phyloP scores from a whole-genome alignment of 768 basidiomycete genomes.

The Boletus pseudopeckii region DNA sequence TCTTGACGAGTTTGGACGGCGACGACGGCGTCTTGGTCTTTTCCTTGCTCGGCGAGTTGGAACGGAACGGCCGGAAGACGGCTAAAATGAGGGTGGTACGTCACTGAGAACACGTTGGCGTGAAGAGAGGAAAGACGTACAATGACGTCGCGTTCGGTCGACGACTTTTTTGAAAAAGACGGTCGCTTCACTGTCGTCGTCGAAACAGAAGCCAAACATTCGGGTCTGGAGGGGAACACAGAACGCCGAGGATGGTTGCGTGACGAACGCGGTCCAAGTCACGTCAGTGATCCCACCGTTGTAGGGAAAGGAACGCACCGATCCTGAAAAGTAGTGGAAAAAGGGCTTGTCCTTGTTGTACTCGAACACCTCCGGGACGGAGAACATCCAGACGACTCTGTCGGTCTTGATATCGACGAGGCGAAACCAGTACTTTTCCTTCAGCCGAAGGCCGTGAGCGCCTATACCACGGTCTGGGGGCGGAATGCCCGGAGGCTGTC shows the following conservation, averaged over 20 bases:
- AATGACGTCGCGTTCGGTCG: slow-evolving; percentile 46
- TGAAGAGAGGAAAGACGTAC: slow-evolving; percentile 12
- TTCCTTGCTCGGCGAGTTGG: slow-evolving; percentile 27
- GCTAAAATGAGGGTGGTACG: not conserved
- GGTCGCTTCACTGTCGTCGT: slow-evolving; percentile 58
- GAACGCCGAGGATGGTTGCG: not conserved
- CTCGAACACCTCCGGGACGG: slow-evolving; percentile 54
- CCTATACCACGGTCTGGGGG: slow-evolving; percentile 18
- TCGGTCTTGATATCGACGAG: slow-evolving; percentile 55
- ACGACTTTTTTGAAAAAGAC: slow-evolving; percentile 59
- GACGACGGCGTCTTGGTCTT: slow-evolving; percentile 35
- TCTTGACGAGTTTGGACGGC: slow-evolving; percentile 34
- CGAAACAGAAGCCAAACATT: slow-evolving; percentile 54
- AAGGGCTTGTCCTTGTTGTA: slow-evolving; percentile 87
- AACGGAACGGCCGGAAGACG: slow-evolving; percentile 29
- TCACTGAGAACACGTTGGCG: not conserved
- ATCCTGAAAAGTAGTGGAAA: slow-evolving; percentile 86
- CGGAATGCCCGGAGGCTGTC: slow-evolving; percentile 20
- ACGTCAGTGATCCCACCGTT: not conserved
- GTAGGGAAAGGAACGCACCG: slow-evolving; percentile 48
- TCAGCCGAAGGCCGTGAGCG: slow-evolving; percentile 25
- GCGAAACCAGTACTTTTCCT: slow-evolving; percentile 57
- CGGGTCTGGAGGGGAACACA: slow-evolving; percentile 27
- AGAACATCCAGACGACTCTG: slow-evolving; percentile 67
- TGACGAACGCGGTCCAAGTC: not conserved